Evolutionary conservation across 2,329 filamentous ascomycete genomes (phyloP), one percentile per base, ranked within the genome.

Genomic region (Colletotrichum tropicale): DNA sequence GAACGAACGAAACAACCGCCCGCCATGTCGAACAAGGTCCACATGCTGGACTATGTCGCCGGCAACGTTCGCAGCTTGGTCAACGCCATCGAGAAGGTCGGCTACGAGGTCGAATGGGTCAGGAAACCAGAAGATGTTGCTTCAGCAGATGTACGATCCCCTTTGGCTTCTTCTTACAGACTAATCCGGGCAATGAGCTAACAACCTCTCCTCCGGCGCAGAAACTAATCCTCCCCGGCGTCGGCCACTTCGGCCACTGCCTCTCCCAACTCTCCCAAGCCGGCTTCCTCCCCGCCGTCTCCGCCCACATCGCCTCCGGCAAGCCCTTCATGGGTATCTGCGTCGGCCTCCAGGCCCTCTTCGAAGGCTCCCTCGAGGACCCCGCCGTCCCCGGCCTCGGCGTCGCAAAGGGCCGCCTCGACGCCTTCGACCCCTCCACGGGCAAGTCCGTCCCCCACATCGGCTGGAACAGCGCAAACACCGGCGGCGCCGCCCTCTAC

Each of bases 321-420:
- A 98, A 98, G 86, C 96, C 96, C 16, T 98, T 99, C 83, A 98
- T 99, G 93, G 96, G 94, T 66, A 98, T 99, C 81, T 99, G 97
- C 82, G 97, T 99, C 70, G 97, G 97, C 4, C 84, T 98, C 16
- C 97, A 99, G 85, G 95, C 95, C 1, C 88, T 99, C 0, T 98
- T 98, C 82, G 90, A 95, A 79, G 94, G 94, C 10, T 98, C 97
- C 0, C 91, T 92, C 55, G 97, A 99, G 84, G 93, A 95, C 78
- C 87, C 92, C 1, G 85, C 88, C 21, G 92, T 95, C 16, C 86
- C 92, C 4, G 97, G 97, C 2, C 87, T 99, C 64, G 94, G 93
- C 7, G 61, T 98, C 32, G 92, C 98, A 77, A 92, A 93, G 60
- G 91, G 91, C 52, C 87, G 86, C 13, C 90, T 99, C 78, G 89